Conservation (phyloP, 2,329 filamentous ascomycete genomes). For the Pseudopyrenochaeta lycopersici region DNA sequence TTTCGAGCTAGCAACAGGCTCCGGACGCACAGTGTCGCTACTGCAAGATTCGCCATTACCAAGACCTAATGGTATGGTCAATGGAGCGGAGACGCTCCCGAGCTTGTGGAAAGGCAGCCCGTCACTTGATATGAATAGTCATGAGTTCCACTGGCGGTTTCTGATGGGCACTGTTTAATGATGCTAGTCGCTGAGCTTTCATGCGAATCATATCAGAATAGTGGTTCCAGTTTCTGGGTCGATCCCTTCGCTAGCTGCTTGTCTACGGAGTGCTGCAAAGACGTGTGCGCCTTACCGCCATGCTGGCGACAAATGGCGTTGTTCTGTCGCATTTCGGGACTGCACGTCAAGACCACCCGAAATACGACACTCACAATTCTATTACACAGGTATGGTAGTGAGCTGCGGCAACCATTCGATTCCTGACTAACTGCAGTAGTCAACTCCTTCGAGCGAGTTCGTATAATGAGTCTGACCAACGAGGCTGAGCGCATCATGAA, state of each 20-base stretch:
- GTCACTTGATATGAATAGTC: slow-evolving; percentile 39
- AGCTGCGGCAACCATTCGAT: background rate
- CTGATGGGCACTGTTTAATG: slow-evolving; percentile 42
- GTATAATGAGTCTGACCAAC: background rate
- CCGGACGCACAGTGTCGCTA: slow-evolving; percentile 43
- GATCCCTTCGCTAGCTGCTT: background rate
- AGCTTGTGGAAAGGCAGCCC: slow-evolving; percentile 40
- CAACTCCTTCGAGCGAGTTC: background rate
- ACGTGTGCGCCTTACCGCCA: background rate
- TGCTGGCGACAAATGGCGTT: background rate
- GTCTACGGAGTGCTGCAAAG: background rate
- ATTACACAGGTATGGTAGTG: background rate
- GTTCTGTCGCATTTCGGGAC: background rate
- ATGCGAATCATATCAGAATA: background rate
- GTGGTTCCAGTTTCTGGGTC: background rate
- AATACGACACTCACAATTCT: too few species aligned
- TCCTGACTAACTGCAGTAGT: background rate
- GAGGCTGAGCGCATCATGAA: background rate
- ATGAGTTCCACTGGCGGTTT: slow-evolving; percentile 47
- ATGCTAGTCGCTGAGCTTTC: background rate
- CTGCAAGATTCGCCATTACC: slow-evolving; percentile 43
- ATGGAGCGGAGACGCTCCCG: slow-evolving; percentile 35
- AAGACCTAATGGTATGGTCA: slow-evolving; percentile 33
- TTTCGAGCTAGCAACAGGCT: slow-evolving; percentile 46
- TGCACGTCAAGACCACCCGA: background rate